Evolutionary conservation across 257 asterid species (phyloP).

Genomic region (Catharanthus roseus): DNA sequence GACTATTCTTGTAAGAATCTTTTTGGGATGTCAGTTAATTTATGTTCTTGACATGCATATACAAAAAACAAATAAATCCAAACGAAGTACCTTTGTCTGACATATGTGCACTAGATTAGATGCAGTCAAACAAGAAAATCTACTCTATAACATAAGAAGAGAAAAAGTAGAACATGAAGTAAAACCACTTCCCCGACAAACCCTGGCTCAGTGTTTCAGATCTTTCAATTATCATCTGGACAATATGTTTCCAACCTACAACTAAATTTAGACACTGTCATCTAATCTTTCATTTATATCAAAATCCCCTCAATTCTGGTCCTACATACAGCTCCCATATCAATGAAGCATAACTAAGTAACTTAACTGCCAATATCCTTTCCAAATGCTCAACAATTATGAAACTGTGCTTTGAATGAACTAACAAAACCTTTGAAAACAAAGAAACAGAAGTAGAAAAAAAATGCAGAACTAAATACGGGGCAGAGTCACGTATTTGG

Average conservation of each 20-base stretch:
- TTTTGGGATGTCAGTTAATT: neutral
- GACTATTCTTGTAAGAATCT: neutral
- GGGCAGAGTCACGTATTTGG: neutral
- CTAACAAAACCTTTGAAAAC: too few species aligned
- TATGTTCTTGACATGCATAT: too few species aligned
- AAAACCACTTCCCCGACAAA: neutral
- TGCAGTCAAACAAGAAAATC: neutral
- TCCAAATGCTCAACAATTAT: neutral
- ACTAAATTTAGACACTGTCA: neutral
- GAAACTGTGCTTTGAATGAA: neutral
- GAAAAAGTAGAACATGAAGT: neutral
- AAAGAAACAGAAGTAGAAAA: too few species aligned
- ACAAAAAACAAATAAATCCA: neutral
- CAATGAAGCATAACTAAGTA: neutral
- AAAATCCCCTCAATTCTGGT: neutral
- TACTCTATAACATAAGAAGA: neutral
- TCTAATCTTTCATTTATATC: neutral
- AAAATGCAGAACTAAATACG: neutral
- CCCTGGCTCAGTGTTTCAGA: neutral
- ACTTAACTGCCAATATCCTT: neutral
- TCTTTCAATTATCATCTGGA: neutral
- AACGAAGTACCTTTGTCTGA: neutral
- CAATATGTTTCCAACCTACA: neutral
- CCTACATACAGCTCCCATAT: neutral
- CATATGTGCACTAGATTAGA: neutral